These are phyloP conservation scores for Apiospora arundinis DNA, from an alignment of 2,329 filamentous ascomycete species.

Conservation along the genomic window DNA sequence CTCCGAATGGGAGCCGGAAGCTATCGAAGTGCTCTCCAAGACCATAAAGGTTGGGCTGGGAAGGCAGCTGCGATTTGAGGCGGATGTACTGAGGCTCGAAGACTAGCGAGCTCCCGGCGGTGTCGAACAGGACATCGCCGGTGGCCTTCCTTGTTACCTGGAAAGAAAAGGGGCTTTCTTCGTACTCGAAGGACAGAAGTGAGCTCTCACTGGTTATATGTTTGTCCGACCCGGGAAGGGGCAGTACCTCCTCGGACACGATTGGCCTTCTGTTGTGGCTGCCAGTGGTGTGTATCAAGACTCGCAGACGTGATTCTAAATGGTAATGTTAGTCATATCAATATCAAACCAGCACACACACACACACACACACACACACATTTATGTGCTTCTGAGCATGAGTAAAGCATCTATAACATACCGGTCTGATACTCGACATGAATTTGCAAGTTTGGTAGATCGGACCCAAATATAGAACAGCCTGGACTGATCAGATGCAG, in stretches of 20 bases:
- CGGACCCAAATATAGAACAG: neutral
- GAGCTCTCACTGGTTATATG: slow-evolving; percentile 29
- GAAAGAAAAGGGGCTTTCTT: slow-evolving; percentile 48
- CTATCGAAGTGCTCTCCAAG: slow-evolving; percentile 79
- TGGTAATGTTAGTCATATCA: too few relatives aligned
- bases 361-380: too few relatives aligned
- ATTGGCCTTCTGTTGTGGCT: slow-evolving; percentile 70
- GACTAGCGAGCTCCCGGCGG: slow-evolving; percentile 68
- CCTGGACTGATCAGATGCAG: neutral
- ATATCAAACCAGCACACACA: too few relatives aligned
- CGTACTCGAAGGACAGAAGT: slow-evolving; percentile 43
- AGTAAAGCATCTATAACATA: neutral
- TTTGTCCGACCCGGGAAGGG: slow-evolving; percentile 54
- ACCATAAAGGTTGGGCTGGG: slow-evolving; percentile 76
- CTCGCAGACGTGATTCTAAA: slow-evolving; percentile 71
- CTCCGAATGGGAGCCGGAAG: slow-evolving; percentile 67
- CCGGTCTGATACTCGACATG: slow-evolving; percentile 24
- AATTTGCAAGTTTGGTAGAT: neutral
- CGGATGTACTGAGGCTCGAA: slow-evolving; percentile 82
- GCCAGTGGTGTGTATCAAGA: slow-evolving; percentile 74
- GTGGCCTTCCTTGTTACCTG: slow-evolving; percentile 46
- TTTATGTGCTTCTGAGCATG: too few relatives aligned
- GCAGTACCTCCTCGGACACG: slow-evolving; percentile 70
- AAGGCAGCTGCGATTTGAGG: slow-evolving; percentile 72
- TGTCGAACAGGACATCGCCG: slow-evolving; percentile 69